phyloP scores from a whole-genome alignment of 2,329 filamentous ascomycete species.

The Colletotrichum ledebouriae region DNA sequence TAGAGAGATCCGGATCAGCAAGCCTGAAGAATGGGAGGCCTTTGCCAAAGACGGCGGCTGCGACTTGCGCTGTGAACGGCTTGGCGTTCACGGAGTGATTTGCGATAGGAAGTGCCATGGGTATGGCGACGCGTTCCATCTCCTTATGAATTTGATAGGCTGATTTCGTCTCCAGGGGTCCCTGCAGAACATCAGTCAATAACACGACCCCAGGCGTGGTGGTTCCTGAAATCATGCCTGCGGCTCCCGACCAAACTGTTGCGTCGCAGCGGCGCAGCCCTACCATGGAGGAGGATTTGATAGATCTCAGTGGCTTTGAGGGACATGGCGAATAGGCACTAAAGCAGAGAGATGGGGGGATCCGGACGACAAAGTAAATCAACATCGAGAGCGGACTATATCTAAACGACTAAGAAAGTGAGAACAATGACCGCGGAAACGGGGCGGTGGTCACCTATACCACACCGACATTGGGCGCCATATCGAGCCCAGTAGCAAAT shows the following conservation, averaged over 20 bases:
- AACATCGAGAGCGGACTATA: too few species aligned
- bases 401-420: too few species aligned
- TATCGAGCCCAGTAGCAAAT: too few species aligned
- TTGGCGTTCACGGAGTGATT: neutral
- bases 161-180: neutral
- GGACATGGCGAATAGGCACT: too few species aligned
- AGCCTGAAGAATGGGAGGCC: conserved; percentile 65
- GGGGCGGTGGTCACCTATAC: too few species aligned
- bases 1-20: conserved; percentile 63
- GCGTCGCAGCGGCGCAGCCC: neutral
- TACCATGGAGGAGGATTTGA: neutral
- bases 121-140: neutral
- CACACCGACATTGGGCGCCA: too few species aligned
- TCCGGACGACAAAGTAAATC: too few species aligned
- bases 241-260: neutral
- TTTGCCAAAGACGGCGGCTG: conserved; percentile 36
- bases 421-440: too few species aligned
- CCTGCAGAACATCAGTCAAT: neutral
- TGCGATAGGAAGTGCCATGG: conserved; percentile 9
- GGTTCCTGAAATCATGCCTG: neutral
- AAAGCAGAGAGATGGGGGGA: too few species aligned
- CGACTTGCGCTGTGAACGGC: conserved; percentile 9
- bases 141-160: neutral
- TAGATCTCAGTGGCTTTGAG: conserved; percentile 10
- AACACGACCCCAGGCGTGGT: neutral